Evolutionary conservation across 495 filamentous ascomycete species (phyloP), one percentile per base, ranked within the genome.

Genomic region (Daldinia vernicosa): DNA sequence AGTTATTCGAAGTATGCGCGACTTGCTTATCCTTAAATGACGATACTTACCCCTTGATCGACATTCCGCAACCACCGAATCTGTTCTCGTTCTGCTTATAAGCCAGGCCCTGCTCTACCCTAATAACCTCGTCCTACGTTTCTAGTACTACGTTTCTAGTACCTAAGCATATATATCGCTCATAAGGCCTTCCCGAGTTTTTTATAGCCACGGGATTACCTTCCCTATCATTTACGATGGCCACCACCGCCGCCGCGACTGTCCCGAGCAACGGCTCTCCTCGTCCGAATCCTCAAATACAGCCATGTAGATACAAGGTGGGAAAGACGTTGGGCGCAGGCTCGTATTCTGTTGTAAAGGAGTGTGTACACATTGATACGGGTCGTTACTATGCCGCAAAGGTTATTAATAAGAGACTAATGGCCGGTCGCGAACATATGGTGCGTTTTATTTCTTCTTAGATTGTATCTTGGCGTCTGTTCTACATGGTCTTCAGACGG

Each of bases 381-480:
- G 96, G 95, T 53, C 87, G 94, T 60, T 98, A 97, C 83, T 99
- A 98, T 89, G 95, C 95, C 15, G 95, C 96, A 39, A 99, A 99
- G 81, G 96, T 99, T 22, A 99, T 99, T 82, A 99, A 98, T 80
- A 99, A 99, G 87, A 87, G 95, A 33, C 82, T 99, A 74, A 99
- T 99, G 95, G 92, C 93, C 30, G 95, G 95, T 55, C 88, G 96
- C 65, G 95, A 99, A 81, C 95, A 98, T 79, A 99, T 99, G 95
- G 95, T 98, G 83, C 35, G 81, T 75, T 28, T 27, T 33, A 12
- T 65, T 30, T 33, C 4, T 19, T 24, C 17, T 12, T 28, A 7
- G 28, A 9, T 45, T 39, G n/a, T 19, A 17, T 19, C 19, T 30
- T 26, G 24, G 0, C 2, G n/a, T n/a, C n/a, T n/a, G n/a, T 50